Base-by-base conservation (phyloP, 2,329 filamentous ascomycete genomes). In the Thyridium curvatum region DNA sequence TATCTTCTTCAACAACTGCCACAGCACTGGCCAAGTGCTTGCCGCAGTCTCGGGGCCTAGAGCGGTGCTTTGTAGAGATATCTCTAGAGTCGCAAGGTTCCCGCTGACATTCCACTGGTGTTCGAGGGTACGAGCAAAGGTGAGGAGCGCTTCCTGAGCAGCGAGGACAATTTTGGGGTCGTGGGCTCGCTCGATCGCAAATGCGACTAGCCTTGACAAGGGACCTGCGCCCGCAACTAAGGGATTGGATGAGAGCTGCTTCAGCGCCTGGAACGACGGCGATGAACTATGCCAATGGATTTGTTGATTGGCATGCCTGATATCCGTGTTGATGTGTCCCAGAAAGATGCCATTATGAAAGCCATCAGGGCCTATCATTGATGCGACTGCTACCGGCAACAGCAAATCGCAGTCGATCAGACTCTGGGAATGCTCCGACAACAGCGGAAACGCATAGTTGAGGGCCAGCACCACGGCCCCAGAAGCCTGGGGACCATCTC, bases 331-430 rank as follows among this genome's bases (percentile, higher is more conserved):
- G 43, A 94, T 75, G 31, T 31, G 16, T 2, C 73, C 74, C 3
- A 96, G 66, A 46, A 94, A 91, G 46, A 85, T 81, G 1, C 82
- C 87, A 14, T 82, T 79, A 46, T 83, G 77, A 37, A 94, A 80
- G 2, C 88, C 88, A 52, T 90, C 83, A 0, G 69, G 70, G 32
- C 82, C 82, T 7, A 82, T 81, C 9, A 86, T 74, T 1, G 83
- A 76, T 38, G 77, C 76, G 28, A 86, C 68, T 30, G 85, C 65
- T 1, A 86, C 67, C 0, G 87, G 86, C 9, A 95, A 66, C 15
- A 95, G 65, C 9, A 69, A 62, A 48, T 88, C 77, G 59, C 82
- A 84, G 50, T 88, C 69, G 30, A 94, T 56, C 34, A 71, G 64
- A 6, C 63, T 60, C 46, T 73, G 72, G 41, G 82, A 72, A 4